phyloP scores from a whole-genome alignment of 257 asterid genomes.

The Gentiana straminea region DNA sequence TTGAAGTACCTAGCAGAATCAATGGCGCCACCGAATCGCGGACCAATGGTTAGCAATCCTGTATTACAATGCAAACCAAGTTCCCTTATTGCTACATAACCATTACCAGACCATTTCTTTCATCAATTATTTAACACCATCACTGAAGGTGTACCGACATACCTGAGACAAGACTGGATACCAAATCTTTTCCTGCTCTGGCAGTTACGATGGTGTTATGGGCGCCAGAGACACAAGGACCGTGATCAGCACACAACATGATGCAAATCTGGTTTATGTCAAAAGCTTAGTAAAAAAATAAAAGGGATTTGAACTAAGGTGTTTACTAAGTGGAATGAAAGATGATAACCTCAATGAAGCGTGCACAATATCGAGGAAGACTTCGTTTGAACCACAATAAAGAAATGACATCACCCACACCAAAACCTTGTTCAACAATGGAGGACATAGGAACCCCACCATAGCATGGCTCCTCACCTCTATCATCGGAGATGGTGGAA shows the following conservation, averaged over 20 bases:
- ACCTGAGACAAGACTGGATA: conserved; percentile 97
- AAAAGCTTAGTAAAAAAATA: not conserved
- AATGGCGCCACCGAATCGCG: conserved; percentile 98
- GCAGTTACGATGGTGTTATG: conserved; percentile 97
- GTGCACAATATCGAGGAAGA: conserved; percentile 94
- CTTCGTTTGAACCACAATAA: conserved; percentile 97
- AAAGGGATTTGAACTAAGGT: conserved; percentile 2
- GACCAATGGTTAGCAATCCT: conserved; percentile 97
- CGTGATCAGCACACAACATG: conserved; percentile 99
- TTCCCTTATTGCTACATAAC: conserved; percentile 11
- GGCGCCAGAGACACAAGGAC: conserved; percentile 99
- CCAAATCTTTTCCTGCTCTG: conserved; percentile 98
- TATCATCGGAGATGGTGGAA: conserved; percentile 95
- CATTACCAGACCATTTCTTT: conserved; percentile 4
- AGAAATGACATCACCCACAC: conserved; percentile 98
- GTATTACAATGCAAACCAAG: conserved; percentile 16
- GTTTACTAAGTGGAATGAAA: conserved; percentile 3
- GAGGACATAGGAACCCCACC: conserved; percentile 98
- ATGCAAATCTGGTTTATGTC: conserved; percentile 63
- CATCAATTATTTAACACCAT: too few relatives aligned
- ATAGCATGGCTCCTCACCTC: conserved; percentile 97
- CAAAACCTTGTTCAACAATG: conserved; percentile 90
- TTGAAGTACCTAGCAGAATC: conserved; percentile 98
- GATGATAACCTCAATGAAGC: conserved; percentile 74
- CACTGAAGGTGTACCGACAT: too few relatives aligned